Evolutionary conservation across 768 basidiomycete species (phyloP).

Genomic region (Suillus subluteus): DNA sequence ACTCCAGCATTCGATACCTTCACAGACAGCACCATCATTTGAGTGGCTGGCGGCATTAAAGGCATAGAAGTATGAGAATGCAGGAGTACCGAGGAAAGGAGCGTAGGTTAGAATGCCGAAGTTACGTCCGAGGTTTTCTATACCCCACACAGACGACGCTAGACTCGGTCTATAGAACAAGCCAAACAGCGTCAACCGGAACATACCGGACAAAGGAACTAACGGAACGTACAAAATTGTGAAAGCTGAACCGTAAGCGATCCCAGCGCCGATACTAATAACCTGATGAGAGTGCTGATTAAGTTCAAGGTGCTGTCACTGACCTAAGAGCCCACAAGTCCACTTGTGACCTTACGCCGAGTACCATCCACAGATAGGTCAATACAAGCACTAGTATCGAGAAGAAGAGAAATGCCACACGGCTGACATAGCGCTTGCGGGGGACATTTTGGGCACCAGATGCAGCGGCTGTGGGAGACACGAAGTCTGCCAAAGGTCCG

Average conservation of each 20-base stretch:
- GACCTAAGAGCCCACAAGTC: constrained; percentile 76
- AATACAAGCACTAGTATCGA: constrained; percentile 51
- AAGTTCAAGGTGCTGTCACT: constrained; percentile 15
- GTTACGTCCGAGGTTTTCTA: constrained; percentile 71
- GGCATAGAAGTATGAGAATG: constrained; percentile 82
- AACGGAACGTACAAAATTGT: constrained; percentile 62
- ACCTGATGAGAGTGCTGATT: constrained; percentile 6
- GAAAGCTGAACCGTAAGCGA: constrained; percentile 72
- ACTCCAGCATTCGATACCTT: constrained; percentile 65
- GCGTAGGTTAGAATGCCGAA: constrained; percentile 77
- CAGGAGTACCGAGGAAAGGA: constrained; percentile 72
- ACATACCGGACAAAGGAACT: not conserved
- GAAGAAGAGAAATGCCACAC: constrained; percentile 60
- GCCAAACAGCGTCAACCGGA: constrained; percentile 7
- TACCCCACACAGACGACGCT: constrained; percentile 73
- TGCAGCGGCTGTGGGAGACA: constrained; percentile 62
- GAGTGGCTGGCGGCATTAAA: constrained; percentile 60
- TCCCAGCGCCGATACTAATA: constrained; percentile 63
- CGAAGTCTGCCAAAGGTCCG: constrained; percentile 72
- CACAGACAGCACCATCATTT: constrained; percentile 48
- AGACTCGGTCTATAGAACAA: constrained; percentile 61
- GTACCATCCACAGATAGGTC: constrained; percentile 59
- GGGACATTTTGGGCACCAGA: constrained; percentile 39
- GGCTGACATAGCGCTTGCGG: constrained; percentile 60
- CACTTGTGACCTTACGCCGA: constrained; percentile 49